phyloP scores from a whole-genome alignment of 148 eudicot species.

The Camellia japonica region DNA sequence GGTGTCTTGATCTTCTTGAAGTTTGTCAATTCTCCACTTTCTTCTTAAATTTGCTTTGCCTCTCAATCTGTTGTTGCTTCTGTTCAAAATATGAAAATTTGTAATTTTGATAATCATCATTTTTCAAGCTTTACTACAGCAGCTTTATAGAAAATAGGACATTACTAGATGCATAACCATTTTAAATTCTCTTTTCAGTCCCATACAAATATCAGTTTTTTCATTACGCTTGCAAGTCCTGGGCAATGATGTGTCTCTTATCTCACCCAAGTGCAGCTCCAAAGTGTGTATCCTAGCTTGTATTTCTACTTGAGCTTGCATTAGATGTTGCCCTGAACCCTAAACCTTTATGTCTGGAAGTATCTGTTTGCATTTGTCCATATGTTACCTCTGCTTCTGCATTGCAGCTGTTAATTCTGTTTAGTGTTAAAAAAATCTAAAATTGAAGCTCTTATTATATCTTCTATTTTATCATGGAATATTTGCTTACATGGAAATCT shows the following conservation, averaged over 20 bases:
- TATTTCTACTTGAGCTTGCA: slow-evolving; percentile 1
- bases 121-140: neutral
- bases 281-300: neutral
- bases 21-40: neutral
- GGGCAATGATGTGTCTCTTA: neutral
- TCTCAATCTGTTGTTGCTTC: neutral
- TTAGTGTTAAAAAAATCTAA: neutral
- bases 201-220: neutral
- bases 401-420: slow-evolving; percentile 4
- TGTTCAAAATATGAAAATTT: neutral
- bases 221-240: neutral
- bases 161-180: neutral
- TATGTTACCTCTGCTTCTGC: neutral
- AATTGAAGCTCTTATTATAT: neutral
- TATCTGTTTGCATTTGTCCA: neutral
- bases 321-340: neutral
- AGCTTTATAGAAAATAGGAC: neutral
- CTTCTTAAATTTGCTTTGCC: neutral
- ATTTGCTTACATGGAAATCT: slow-evolving; percentile 13
- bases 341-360: slow-evolving; percentile 5
- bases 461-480: neutral
- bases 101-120: neutral
- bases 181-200: neutral
- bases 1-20: slow-evolving; percentile 1
- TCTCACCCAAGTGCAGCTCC: neutral